Evolutionary conservation across 2,329 filamentous ascomycete genomes (phyloP).

Genomic region (Scleromitrula shiraiana): DNA sequence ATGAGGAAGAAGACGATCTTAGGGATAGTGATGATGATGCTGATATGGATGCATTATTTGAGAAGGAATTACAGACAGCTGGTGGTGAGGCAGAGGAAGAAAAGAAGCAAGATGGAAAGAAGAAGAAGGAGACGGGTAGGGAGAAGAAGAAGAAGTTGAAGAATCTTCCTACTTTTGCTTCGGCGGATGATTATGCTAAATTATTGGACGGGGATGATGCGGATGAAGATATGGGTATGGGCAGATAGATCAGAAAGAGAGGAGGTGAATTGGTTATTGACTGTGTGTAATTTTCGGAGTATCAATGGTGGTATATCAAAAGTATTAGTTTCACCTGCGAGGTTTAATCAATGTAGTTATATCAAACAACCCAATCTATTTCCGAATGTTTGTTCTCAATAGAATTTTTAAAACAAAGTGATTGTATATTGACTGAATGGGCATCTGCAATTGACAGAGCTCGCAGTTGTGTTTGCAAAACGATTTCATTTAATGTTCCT

Average conservation of each 20-base stretch:
- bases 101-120: slow-evolving; percentile 25
- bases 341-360: too few relatives aligned
- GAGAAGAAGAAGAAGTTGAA: slow-evolving; percentile 79
- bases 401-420: too few relatives aligned
- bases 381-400: too few relatives aligned
- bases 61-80: slow-evolving; percentile 28
- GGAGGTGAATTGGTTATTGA: too few relatives aligned
- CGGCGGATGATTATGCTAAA: slow-evolving; percentile 85
- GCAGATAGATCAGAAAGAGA: background rate
- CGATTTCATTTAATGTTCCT: too few relatives aligned
- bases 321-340: too few relatives aligned
- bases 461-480: too few relatives aligned
- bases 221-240: slow-evolving; percentile 33
- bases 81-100: slow-evolving; percentile 35
- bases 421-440: too few relatives aligned
- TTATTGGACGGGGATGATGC: slow-evolving; percentile 71
- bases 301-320: too few relatives aligned
- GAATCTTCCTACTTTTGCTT: slow-evolving; percentile 85
- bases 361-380: too few relatives aligned
- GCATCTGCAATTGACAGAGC: too few relatives aligned
- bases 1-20: slow-evolving; percentile 29
- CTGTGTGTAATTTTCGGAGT: too few relatives aligned
- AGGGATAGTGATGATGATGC: slow-evolving; percentile 44
- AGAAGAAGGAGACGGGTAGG: slow-evolving; percentile 32
- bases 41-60: slow-evolving; percentile 36